A percentile compares a stretch with the other conserved stretches of the same genome.
Evolutionary conservation across 306 rosid genomes (phyloP).

Genomic region (Castanospermum australe): DNA sequence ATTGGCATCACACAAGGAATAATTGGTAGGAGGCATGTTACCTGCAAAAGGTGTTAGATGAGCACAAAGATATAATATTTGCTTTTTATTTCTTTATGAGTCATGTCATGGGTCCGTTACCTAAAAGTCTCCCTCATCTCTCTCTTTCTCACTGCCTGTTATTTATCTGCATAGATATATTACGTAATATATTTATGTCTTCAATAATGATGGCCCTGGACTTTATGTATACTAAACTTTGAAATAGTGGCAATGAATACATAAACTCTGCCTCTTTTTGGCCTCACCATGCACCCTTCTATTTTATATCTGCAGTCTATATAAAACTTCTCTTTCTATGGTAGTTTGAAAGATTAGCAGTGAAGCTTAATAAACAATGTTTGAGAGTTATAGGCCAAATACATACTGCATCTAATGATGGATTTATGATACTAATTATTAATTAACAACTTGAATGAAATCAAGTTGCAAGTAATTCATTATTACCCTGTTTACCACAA

Average conservation of each 20-base stretch:
- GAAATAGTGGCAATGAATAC: slow-evolving; percentile 6
- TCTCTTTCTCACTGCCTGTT: slow-evolving; percentile 28
- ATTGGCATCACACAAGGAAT: slow-evolving; percentile 59
- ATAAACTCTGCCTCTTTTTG: neutral
- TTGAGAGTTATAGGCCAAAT: slow-evolving; percentile 12
- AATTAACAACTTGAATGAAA: slow-evolving; percentile 25
- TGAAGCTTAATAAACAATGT: slow-evolving; percentile 17
- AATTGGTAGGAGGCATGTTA: slow-evolving; percentile 73
- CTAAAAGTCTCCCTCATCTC: slow-evolving; percentile 36
- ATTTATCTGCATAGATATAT: slow-evolving; percentile 15
- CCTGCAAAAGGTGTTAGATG: slow-evolving; percentile 57
- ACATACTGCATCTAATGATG: slow-evolving; percentile 24
- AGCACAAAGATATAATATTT: slow-evolving; percentile 39
- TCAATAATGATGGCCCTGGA: slow-evolving; percentile 47
- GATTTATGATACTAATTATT: neutral
- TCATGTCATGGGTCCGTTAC: slow-evolving; percentile 46
- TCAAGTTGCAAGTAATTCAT: neutral
- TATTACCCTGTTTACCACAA: slow-evolving; percentile 18
- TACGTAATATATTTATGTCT: slow-evolving; percentile 15
- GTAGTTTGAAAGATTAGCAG: slow-evolving; percentile 16
- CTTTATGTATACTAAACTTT: slow-evolving; percentile 16
- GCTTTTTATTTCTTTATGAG: slow-evolving; percentile 33
- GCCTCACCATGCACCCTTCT: neutral
- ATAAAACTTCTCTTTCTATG: slow-evolving; percentile 9
- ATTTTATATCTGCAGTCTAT: neutral